phyloP scores from a whole-genome alignment of 2,329 filamentous ascomycete species.

The Coleophoma cylindrospora region DNA sequence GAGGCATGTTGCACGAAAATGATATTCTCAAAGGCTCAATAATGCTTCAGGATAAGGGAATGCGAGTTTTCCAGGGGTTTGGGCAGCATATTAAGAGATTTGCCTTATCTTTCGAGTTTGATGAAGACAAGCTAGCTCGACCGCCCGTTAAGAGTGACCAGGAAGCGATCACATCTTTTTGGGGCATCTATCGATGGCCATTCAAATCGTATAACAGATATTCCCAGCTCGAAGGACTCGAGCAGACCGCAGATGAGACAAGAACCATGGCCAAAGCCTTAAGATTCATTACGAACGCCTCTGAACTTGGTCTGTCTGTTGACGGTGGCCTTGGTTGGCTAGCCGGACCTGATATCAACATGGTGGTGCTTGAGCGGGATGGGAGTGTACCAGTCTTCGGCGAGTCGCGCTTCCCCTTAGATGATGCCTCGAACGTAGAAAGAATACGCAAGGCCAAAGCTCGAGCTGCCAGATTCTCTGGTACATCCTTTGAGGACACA shows the following conservation, averaged over 20 bases:
- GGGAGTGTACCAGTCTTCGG: slow-evolving; percentile 40
- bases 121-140: slow-evolving; percentile 41
- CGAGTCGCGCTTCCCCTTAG: slow-evolving; percentile 27
- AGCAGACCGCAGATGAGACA: slow-evolving; percentile 59
- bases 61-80: slow-evolving; percentile 57
- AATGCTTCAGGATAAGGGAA: slow-evolving; percentile 38
- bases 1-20: slow-evolving; percentile 1
- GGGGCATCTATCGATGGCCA: slow-evolving; percentile 64
- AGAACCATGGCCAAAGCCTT: slow-evolving; percentile 57
- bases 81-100: slow-evolving; percentile 56
- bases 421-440: slow-evolving; percentile 14
- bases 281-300: slow-evolving; percentile 46
- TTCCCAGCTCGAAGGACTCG: slow-evolving; percentile 51
- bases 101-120: slow-evolving; percentile 65
- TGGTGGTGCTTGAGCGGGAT: slow-evolving; percentile 35
- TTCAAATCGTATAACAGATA: slow-evolving; percentile 53
- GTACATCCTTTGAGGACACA: not conserved
- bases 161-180: slow-evolving; percentile 50
- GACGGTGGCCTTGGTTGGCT: slow-evolving; percentile 66
- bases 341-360: slow-evolving; percentile 51
- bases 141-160: slow-evolving; percentile 53
- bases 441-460: not conserved
- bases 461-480: not conserved
- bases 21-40: slow-evolving; percentile 12
- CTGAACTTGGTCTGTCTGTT: slow-evolving; percentile 61